Conservation (phyloP, 2,329 filamentous ascomycete genomes). For the Celoporthe dispersa region DNA sequence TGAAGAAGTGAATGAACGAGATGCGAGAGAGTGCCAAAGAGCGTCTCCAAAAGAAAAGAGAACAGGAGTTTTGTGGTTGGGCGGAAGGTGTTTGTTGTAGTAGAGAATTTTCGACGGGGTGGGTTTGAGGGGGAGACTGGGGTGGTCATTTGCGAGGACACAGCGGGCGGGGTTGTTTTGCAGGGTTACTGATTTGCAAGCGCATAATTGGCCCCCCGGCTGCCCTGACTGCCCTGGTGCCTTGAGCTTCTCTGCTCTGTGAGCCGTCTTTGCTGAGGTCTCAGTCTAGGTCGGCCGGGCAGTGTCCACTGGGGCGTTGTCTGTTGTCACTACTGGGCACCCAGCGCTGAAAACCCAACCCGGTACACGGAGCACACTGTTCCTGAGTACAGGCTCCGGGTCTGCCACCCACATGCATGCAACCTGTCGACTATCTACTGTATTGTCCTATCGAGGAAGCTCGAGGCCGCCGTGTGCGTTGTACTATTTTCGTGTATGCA, state of each 20-base stretch:
- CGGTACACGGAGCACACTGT: neutral
- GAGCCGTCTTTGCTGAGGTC: neutral
- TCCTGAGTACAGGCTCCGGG: neutral
- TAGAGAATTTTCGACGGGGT: slow-evolving; percentile 19
- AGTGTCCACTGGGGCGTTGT: neutral
- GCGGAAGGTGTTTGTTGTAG: slow-evolving; percentile 17
- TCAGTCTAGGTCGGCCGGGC: neutral
- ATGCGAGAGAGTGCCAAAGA: slow-evolving; percentile 25
- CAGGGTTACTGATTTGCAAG: slow-evolving; percentile 8
- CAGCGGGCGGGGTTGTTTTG: slow-evolving; percentile 13
- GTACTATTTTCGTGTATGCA: neutral
- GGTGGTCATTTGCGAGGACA: slow-evolving; percentile 14
- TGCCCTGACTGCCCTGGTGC: neutral
- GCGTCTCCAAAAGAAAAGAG: slow-evolving; percentile 23
- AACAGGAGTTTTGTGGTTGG: slow-evolving; percentile 17
- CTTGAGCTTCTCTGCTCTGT: neutral
- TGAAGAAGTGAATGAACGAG: slow-evolving; percentile 20
- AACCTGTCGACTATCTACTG: neutral
- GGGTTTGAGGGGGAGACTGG: slow-evolving; percentile 16
- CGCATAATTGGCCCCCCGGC: slow-evolving; percentile 8
- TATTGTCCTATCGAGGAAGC: neutral
- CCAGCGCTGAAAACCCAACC: neutral
- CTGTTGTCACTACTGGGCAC: neutral
- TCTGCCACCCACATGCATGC: neutral
- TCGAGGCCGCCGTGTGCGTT: neutral